A percentile compares a stretch with the other conserved stretches of the same genome.
These are phyloP conservation scores for Macroventuria anomochaeta DNA, from an alignment of 2,329 filamentous ascomycete species.

Conservation along the genomic window DNA sequence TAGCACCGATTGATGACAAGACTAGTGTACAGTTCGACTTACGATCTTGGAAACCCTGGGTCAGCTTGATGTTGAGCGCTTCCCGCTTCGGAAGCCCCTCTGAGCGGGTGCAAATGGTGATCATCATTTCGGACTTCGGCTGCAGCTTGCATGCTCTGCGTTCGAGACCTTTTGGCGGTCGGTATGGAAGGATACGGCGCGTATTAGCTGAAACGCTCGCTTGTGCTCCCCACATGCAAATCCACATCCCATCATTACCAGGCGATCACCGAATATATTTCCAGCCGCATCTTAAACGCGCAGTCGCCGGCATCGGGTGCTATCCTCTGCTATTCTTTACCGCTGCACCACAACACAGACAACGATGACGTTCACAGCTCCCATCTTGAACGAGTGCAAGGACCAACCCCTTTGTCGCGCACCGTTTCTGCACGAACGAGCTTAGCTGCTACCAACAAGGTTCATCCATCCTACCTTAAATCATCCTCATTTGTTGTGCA, in stretches of 20 bases:
- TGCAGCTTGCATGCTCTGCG: neutral
- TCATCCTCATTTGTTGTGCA: constrained; percentile 16
- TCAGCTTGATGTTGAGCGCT: neutral
- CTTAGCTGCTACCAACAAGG: constrained; percentile 9
- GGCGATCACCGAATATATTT: neutral
- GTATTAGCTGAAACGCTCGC: constrained; percentile 14
- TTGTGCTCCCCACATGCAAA: constrained; percentile 11
- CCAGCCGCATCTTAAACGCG: neutral
- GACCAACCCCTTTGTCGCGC: neutral
- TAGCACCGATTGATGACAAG: neutral
- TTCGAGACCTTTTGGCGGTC: constrained; percentile 8
- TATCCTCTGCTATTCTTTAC: neutral
- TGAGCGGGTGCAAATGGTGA: neutral
- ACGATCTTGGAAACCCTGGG: constrained; percentile 2
- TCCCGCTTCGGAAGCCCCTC: neutral
- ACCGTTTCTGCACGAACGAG: constrained; percentile 3
- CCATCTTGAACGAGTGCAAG: neutral
- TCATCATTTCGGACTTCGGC: constrained; percentile 2
- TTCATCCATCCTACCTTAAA: constrained; percentile 15
- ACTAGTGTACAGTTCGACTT: neutral
- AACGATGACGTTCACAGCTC: neutral
- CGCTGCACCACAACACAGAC: neutral
- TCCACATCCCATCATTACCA: constrained; percentile 1
- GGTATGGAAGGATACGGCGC: constrained; percentile 11
- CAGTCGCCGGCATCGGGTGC: neutral